Evolutionary conservation across 805 yeast species (phyloP).

Genomic region (Saturnispora halmiae): DNA sequence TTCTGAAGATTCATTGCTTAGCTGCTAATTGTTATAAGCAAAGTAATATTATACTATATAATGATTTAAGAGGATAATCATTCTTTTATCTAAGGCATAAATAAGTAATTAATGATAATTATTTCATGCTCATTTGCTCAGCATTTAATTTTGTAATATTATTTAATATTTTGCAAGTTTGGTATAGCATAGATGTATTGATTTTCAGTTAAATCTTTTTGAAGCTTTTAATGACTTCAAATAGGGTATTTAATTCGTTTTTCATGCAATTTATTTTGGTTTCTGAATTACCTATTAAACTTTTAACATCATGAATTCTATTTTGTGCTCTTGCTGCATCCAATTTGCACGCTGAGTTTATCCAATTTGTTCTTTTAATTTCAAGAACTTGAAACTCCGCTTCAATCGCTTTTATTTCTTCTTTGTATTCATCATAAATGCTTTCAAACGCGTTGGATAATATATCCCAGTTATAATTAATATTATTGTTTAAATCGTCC

Average conservation of each 20-base stretch:
- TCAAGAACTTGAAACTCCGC: slow-evolving; percentile 19
- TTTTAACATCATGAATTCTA: slow-evolving; percentile 14
- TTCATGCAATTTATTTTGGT: slow-evolving; percentile 12
- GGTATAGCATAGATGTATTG: too few relatives aligned
- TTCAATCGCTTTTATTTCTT: slow-evolving; percentile 18
- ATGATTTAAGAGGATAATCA: too few relatives aligned
- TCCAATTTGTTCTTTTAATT: slow-evolving; percentile 20
- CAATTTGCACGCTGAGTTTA: slow-evolving; percentile 20
- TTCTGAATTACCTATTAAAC: slow-evolving; percentile 18
- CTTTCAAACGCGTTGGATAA: slow-evolving; percentile 18
- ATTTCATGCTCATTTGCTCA: too few relatives aligned
- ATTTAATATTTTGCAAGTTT: too few relatives aligned
- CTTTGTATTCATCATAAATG: slow-evolving; percentile 18
- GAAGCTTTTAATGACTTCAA: slow-evolving; percentile 20
- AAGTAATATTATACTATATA: too few relatives aligned
- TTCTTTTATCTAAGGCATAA: too few relatives aligned
- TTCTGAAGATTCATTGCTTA: neutral
- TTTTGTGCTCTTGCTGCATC: slow-evolving; percentile 20
- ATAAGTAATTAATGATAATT: too few relatives aligned
- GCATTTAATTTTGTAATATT: too few relatives aligned
- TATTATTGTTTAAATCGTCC: slow-evolving; percentile 12
- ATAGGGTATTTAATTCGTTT: slow-evolving; percentile 16
- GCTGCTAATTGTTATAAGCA: too few relatives aligned
- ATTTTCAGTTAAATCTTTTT: slow-evolving; percentile 11
- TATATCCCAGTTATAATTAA: slow-evolving; percentile 21